Evolutionary conservation across 768 basidiomycete species (phyloP).

Genomic region (Lactifluus rugatus): DNA sequence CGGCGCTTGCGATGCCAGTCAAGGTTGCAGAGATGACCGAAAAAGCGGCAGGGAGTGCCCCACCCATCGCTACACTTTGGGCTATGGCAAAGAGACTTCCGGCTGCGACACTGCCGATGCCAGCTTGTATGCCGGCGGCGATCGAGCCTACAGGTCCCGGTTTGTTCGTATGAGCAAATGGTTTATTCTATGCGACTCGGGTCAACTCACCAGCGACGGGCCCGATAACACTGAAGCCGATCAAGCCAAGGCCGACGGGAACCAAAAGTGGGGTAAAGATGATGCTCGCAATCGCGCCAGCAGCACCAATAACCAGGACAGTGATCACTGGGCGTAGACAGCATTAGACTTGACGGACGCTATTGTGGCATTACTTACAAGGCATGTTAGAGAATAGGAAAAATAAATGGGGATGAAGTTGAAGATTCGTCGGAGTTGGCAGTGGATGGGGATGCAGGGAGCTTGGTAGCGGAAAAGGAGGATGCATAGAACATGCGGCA

Average conservation of each 20-base stretch:
- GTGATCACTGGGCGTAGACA: background rate
- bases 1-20: background rate
- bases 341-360: background rate
- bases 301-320: background rate
- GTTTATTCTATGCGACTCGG: background rate
- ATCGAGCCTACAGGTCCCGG: background rate
- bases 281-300: background rate
- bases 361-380: background rate
- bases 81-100: constrained; percentile 2
- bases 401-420: background rate
- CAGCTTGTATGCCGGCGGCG: constrained; percentile 3
- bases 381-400: too few species aligned
- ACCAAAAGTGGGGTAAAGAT: background rate
- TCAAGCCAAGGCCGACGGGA: background rate
- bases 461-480: too few species aligned
- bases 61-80: constrained; percentile 12
- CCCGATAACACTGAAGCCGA: constrained; percentile 3
- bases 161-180: background rate
- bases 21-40: background rate
- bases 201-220: constrained; percentile 4
- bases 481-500: background rate
- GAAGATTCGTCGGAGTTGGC: background rate
- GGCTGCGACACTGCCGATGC: constrained; percentile 10
- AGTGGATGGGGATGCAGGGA: background rate
- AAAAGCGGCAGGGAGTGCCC: background rate